Evolutionary conservation across 2,329 filamentous ascomycete species (phyloP), one percentile per base, ranked within the genome.

Genomic region (Penicillium psychrosexuale): DNA sequence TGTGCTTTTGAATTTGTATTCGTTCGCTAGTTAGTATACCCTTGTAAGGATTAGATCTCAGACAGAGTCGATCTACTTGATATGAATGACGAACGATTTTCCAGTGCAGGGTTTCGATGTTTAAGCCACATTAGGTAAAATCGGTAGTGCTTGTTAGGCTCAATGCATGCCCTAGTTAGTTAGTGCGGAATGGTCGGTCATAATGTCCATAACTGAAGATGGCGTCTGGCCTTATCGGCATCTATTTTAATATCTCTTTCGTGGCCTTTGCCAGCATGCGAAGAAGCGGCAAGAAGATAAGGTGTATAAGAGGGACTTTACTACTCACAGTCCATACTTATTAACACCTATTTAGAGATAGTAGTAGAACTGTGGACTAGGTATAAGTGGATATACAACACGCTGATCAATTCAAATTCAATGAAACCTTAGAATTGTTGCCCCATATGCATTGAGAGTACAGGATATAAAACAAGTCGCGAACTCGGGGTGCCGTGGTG

Each of bases 381-480:
- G 6, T 12, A 5, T 8, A 15, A n/a, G 22, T 33, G 5, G n/a
- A 24, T 24, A 5, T 5, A 19, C 15, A 22, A 31, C 34, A 49
- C 47, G 24, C 27, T 42, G 17, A 24, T 49, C 7, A 51, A 40
- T 22, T 51, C 40, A 31, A 45, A 39, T 22, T 48, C 46, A 48
- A 30, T 31, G 24, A 47, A 56, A 48, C 8, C 46, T 54, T 56
- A 24, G 49, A 58, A 51, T 44, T 57, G 53, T 57, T 59, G 61
- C 51, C 56, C 58, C 59, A 61, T 62, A 62, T 65, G 62, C 61
- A 64, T 66, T 60, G 58, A 64, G 58, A 64, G 59, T 65, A 65
- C 63, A 66, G 63, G 59, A 66, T 66, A 67, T 67, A 64, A 56
- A 63, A 65, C 56, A 62, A 60, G 50, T 58, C 60, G 62, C 63